Conservation (phyloP, 345 rosid species). For the Hypericum perforatum region DNA sequence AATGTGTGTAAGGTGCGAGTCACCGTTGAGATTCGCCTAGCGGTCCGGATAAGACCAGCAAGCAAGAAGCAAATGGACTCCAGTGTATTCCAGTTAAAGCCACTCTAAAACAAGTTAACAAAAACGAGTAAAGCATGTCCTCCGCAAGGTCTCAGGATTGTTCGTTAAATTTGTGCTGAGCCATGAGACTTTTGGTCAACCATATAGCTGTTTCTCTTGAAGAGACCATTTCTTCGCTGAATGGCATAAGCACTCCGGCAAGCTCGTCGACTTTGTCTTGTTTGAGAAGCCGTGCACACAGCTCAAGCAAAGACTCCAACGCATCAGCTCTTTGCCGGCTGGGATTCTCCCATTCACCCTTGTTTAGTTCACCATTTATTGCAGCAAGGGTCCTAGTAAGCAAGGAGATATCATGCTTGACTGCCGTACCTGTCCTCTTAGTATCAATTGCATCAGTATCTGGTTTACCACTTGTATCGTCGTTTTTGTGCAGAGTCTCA, state of each 20-base stretch:
- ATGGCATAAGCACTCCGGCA: constrained; percentile 78
- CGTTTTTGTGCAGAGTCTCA: constrained; percentile 12
- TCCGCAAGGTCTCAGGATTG: constrained; percentile 26
- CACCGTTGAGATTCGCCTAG: no score
- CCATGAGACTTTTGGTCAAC: constrained; percentile 83
- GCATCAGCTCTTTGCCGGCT: constrained; percentile 83
- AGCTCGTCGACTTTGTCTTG: constrained; percentile 83
- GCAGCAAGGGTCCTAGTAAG: constrained; percentile 47
- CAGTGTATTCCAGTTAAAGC: no score
- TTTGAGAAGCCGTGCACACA: constrained; percentile 80
- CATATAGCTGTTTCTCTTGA: constrained; percentile 97
- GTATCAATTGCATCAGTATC: constrained; percentile 28
- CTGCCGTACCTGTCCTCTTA: constrained; percentile 19
- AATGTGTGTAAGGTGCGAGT: no score
- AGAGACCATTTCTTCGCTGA: constrained; percentile 82
- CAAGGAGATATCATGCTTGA: constrained; percentile 38
- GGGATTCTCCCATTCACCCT: constrained; percentile 42
- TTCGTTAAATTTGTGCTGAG: constrained; percentile 58
- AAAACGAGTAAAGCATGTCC: constrained; percentile 15
- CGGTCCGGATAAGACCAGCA: no score
- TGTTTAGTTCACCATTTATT: constrained; percentile 31
- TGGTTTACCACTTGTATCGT: constrained; percentile 17
- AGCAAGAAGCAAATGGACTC: neutral
- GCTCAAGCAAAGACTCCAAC: constrained; percentile 80
- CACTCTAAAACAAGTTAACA: constrained; percentile 10